Conservation (phyloP, 345 rosid species). For the Dipteronia dyeriana region DNA sequence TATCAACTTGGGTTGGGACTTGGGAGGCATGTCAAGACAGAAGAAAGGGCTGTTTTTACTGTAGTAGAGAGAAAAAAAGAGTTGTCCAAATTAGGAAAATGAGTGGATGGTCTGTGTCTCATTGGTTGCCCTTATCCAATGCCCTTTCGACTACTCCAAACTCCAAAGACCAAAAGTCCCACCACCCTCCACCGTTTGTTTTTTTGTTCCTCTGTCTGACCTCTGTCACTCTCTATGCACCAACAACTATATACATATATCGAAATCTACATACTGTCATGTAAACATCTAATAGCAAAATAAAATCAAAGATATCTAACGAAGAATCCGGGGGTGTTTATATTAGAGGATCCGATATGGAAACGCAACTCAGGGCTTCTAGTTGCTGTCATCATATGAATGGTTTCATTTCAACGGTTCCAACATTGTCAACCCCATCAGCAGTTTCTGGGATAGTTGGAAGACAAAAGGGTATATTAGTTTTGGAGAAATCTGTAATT, state of each 20-base stretch:
- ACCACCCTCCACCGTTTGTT: not conserved
- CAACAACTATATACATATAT: not conserved
- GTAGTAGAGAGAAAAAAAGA: not conserved
- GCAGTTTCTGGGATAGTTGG: too few relatives aligned
- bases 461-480: conserved; percentile 1
- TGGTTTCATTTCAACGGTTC: not conserved
- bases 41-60: not conserved
- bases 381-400: not conserved
- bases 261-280: not conserved
- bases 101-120: not conserved
- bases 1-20: too few relatives aligned
- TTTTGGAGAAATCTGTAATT: conserved; percentile 4
- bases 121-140: conserved; percentile 14
- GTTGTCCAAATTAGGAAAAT: not conserved
- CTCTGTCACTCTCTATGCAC: not conserved
- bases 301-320: not conserved
- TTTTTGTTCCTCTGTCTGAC: not conserved
- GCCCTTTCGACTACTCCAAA: conserved; percentile 28
- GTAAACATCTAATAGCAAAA: too few relatives aligned
- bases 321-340: not conserved
- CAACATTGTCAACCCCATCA: not conserved
- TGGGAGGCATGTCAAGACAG: not conserved
- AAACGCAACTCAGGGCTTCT: not conserved
- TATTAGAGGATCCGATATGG: conserved; percentile 13
- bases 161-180: too few relatives aligned